These are phyloP conservation scores for Fusarium lyarnte DNA, from an alignment of 2,329 filamentous ascomycete genomes.

Conservation along the genomic window DNA sequence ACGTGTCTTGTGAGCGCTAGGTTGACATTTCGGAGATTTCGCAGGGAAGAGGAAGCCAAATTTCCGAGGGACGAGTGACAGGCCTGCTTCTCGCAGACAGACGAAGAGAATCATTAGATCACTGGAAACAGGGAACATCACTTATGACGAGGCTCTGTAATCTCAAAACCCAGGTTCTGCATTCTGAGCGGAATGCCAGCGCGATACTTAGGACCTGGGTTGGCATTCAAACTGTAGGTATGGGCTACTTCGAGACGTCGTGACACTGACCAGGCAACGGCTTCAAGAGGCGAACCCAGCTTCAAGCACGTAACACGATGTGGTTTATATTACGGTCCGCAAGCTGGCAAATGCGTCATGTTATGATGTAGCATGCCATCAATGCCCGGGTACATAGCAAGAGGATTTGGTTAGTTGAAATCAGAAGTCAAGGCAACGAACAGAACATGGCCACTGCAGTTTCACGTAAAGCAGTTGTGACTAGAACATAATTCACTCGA, in stretches of 20 bases:
- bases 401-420: background rate
- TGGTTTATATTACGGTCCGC: background rate
- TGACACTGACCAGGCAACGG: constrained; percentile 20
- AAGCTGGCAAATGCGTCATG: background rate
- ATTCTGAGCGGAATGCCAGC: constrained; percentile 13
- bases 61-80: constrained; percentile 35
- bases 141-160: constrained; percentile 17
- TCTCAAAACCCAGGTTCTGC: background rate
- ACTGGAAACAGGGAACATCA: constrained; percentile 24
- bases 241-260: constrained; percentile 2
- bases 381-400: background rate
- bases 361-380: background rate
- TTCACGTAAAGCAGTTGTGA: background rate
- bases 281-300: background rate
- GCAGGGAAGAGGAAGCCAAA: constrained; percentile 35
- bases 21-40: constrained; percentile 37
- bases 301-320: constrained; percentile 2
- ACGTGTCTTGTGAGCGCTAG: constrained; percentile 28
- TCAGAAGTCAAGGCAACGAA: background rate
- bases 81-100: background rate
- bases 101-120: background rate
- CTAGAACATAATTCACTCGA: background rate
- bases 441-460: background rate
- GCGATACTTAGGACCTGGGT: background rate
- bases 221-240: background rate